Conservation (phyloP, 495 filamentous ascomycete species). For the Niebla homalea region DNA sequence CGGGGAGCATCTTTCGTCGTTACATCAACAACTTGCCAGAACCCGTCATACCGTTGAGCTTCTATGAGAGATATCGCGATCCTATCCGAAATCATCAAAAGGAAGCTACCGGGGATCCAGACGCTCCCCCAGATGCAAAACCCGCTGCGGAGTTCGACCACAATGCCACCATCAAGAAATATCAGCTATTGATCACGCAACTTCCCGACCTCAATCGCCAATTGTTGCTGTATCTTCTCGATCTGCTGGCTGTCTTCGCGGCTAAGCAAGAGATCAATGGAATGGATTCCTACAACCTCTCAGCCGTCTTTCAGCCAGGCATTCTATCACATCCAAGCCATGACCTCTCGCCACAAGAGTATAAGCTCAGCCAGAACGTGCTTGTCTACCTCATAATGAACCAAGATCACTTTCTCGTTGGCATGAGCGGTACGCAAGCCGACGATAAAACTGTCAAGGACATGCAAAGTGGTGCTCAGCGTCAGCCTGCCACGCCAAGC, state of each 20-base stretch:
- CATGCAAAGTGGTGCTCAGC: constrained; percentile 55
- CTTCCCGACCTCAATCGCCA: constrained; percentile 90
- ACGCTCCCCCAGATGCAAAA: constrained; percentile 29
- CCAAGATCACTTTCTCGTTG: constrained; percentile 80
- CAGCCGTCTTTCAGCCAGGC: constrained; percentile 97
- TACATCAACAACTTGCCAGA: constrained; percentile 92
- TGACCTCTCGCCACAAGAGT: constrained; percentile 88
- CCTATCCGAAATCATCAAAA: constrained; percentile 67
- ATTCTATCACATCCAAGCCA: constrained; percentile 88
- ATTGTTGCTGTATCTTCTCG: constrained; percentile 88
- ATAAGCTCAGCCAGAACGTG: constrained; percentile 90
- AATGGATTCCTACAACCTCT: constrained; percentile 88
- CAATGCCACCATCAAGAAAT: constrained; percentile 60
- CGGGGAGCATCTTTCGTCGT: constrained; percentile 86
- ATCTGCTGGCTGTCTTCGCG: constrained; percentile 95
- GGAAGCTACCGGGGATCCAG: constrained; percentile 52
- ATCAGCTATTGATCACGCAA: constrained; percentile 83
- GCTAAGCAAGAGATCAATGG: constrained; percentile 94
- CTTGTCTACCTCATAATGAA: constrained; percentile 97
- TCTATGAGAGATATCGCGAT: constrained; percentile 82
- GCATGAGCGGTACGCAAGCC: constrained; percentile 83
- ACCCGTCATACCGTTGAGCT: constrained; percentile 87
- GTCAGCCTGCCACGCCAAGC: constrained; percentile 39
- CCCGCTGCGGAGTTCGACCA: constrained; percentile 56
- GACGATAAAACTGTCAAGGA: constrained; percentile 81